Percentiles rank a stretch among this genome's conserved stretches.
phyloP scores from a whole-genome alignment of 108 stramenopile genomes.

The Epithemia pelagica region DNA sequence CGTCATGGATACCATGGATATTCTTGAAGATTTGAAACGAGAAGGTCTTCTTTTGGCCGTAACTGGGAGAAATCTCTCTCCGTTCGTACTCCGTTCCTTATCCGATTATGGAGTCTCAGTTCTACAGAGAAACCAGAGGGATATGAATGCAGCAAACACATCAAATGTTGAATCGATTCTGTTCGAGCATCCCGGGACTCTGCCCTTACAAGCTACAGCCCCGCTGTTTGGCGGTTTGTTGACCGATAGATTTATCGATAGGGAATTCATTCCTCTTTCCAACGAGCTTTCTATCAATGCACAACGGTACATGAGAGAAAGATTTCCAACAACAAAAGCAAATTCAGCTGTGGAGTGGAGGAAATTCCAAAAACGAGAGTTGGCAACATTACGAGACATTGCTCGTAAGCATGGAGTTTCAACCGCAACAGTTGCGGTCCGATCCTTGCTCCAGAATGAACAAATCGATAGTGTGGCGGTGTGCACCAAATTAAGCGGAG shows the following conservation, averaged over 20 bases:
- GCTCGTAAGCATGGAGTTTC: constrained; percentile 56
- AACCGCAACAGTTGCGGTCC: constrained; percentile 43
- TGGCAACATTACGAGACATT: constrained; percentile 32
- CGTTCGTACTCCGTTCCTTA: constrained; percentile 17
- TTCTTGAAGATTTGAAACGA: constrained; percentile 49
- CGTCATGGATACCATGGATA: constrained; percentile 57
- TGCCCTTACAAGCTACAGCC: constrained; percentile 16
- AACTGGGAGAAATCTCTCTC: constrained; percentile 31
- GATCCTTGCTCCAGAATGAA: constrained; percentile 56
- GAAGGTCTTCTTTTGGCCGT: constrained; percentile 58
- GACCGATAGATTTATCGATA: constrained; percentile 23
- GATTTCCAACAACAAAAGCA: not conserved
- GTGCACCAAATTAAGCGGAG: not conserved
- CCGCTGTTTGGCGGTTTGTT: constrained; percentile 55
- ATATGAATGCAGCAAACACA: not conserved
- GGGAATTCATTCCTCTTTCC: not conserved
- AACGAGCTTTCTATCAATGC: constrained; percentile 1
- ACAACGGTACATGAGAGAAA: not conserved
- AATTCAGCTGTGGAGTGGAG: constrained; percentile 11
- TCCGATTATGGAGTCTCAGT: constrained; percentile 39
- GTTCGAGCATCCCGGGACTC: not conserved
- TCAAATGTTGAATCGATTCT: not conserved
- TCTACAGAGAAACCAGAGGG: not conserved
- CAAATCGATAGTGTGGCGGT: constrained; percentile 17
- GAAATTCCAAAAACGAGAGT: constrained; percentile 24